Evolutionary conservation across 768 basidiomycete genomes (phyloP), one percentile per base, ranked within the genome.

Genomic region (Lactifluus subvellereus): DNA sequence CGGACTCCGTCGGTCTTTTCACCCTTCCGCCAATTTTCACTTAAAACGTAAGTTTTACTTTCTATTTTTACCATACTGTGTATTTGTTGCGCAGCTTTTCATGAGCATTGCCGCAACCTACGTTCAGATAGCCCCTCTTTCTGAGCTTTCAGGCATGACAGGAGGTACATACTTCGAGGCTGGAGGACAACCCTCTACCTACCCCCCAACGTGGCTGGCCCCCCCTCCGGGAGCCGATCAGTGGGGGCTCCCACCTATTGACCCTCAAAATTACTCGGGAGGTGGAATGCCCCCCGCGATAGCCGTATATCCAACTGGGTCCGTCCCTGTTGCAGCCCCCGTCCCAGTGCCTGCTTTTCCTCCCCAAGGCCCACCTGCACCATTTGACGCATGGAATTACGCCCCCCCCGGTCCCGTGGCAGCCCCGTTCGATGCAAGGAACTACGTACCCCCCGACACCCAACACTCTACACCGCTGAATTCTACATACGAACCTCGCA

Each of bases 401-500:
- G 0, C 32, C 9, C 62, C 62, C 1, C 58, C 58, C 18, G 57
- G 55, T 7, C 10, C 54, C 4, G 16, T 22, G 18, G 2, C 32
- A n/a, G 54, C 7, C n/a, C 49, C 47, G 4, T 64, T 55, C 48
- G 62, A 64, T 18, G 33, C 58, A 45, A 59, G 53, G 50, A 64
- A 64, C 30, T 64, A 64, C 58, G 27, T 54, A 14, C 62, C 62
- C 2, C 62, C 58, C 30, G 54, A 56, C 27, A 7, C 22, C 22
- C 48, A 50, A 3, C 33, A 38, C 22, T 30, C n/a, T n/a, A 58
- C 50, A n/a, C 48, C 27, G 10, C 35, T 40, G 47, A 22, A 27
- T 2, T 43, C 53, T 5, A 61, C 64, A 20, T 65, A 67, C 64
- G 66, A 67, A 38, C 66, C 66, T 3, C 54, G 53, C 37, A 67